Base-by-base conservation (phyloP, 345 rosid species). In the thale cress (Arabidopsis thaliana) region DNA sequence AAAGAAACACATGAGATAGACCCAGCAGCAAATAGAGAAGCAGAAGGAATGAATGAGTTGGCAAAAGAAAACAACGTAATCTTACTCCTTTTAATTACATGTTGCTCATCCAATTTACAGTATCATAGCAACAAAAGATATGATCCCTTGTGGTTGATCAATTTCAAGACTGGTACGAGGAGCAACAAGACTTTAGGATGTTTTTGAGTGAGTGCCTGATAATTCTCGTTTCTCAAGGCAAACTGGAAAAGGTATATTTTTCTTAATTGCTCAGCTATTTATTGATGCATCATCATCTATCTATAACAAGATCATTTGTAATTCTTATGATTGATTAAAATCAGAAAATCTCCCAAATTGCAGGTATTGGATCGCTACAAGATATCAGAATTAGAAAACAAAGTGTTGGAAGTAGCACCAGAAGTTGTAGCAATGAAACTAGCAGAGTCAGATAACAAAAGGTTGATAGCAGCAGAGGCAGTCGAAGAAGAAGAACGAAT, bases 161-260 rank as follows among this genome's bases (percentile, higher is more conserved):
- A 67, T 73, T 77, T 83, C 93, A 91, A 91, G 79, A 71, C 71
- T 80, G 81, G 59, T 84, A 81, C 56, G 83, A 78, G 69, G 81
- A 84, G 73, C 82, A 85, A 50, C 82, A 71, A 67, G 86, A 82
- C 69, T 86, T 83, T 73, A 89, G 81, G 82, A 84, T 79, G 83
- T 77, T 58, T 68, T 82, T 89, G 70, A 78, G 80, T 70, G 77
- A 91, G 46, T 84, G 82, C 83, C 80, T 89, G 80, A 82, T 83
- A 82, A 81, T 87, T 69, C 83, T 91, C 77, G 87, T 84, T 78
- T 78, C 59, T 5, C 83, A 77, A 78, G 91, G 82, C 32, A 91
- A 89, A 83, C 84, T 89, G 56, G 88, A 86, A 80, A 87, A 86
- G 95, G 95, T 91, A 87, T 90, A 5, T 32, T 16, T 78, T 73